phyloP scores from a whole-genome alignment of 2,329 filamentous ascomycete genomes.

The Gaeumannomyces sp. region DNA sequence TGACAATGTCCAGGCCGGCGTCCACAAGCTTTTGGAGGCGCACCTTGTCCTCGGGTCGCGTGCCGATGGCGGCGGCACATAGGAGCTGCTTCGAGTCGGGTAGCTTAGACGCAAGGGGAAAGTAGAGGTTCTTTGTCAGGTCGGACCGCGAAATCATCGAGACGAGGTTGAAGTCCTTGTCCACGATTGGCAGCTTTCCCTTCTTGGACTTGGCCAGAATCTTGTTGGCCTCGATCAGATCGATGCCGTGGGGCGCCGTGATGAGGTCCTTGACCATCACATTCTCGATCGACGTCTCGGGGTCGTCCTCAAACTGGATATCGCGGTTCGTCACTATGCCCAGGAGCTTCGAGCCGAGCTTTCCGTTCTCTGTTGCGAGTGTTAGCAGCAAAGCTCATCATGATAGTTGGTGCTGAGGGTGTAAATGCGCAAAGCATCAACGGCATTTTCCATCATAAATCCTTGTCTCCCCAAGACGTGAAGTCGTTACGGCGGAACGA shows the following conservation, averaged over 20 bases:
- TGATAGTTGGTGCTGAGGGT: background rate
- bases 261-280: constrained; percentile 96
- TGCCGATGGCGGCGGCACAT: constrained; percentile 91
- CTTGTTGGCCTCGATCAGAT: constrained; percentile 80
- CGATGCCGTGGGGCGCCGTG: constrained; percentile 78
- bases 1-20: constrained; percentile 88
- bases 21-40: constrained; percentile 85
- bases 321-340: constrained; percentile 98
- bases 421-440: constrained; percentile 7
- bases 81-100: constrained; percentile 97
- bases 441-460: constrained; percentile 34
- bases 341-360: constrained; percentile 88
- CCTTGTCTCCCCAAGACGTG: constrained; percentile 77
- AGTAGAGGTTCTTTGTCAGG: constrained; percentile 97
- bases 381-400: constrained; percentile 28
- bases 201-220: constrained; percentile 96
- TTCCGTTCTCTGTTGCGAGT: constrained; percentile 67
- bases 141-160: constrained; percentile 93
- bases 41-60: constrained; percentile 84
- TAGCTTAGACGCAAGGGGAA: constrained; percentile 92
- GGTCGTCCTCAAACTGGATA: constrained; percentile 87
- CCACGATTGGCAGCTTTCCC: constrained; percentile 92
- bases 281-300: constrained; percentile 65
- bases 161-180: constrained; percentile 75
- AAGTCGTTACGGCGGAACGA: constrained; percentile 98